Conservation (phyloP, 192 early-diverging fungal species). For the Backusella macrospora region DNA sequence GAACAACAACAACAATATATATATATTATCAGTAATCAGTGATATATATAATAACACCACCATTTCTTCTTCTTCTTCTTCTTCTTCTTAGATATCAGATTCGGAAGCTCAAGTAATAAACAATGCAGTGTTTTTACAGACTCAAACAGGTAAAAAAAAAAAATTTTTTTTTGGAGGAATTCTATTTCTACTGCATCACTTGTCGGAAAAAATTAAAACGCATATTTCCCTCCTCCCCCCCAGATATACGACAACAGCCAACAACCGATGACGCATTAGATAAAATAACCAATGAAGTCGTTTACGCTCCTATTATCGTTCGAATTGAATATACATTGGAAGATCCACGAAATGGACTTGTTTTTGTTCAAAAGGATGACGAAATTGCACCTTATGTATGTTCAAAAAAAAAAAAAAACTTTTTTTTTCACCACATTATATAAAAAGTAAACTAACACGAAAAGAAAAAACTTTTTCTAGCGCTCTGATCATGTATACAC, state of each 20-base stretch:
- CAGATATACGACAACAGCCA: not conserved
- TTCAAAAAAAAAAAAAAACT: too few relatives aligned
- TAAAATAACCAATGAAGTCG: constrained; percentile 34
- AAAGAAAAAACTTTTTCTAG: constrained; percentile 36
- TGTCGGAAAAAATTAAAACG: not conserved
- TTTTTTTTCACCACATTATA: not conserved
- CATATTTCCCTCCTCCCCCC: not conserved
- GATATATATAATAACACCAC: not conserved
- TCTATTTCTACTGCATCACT: not conserved
- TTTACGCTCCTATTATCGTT: constrained; percentile 48
- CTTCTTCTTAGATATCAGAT: constrained; percentile 16
- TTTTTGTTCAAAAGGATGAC: constrained; percentile 60
- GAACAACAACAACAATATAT: too few relatives aligned
- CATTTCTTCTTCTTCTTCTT: not conserved
- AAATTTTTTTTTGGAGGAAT: too few relatives aligned
- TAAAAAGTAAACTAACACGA: not conserved
- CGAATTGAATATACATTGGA: constrained; percentile 56
- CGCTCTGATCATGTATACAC: constrained; percentile 63
- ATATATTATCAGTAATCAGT: too few relatives aligned
- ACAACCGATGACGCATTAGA: constrained; percentile 1
- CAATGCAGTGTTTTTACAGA: constrained; percentile 1
- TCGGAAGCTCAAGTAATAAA: constrained; percentile 18
- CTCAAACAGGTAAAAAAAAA: constrained; percentile 33
- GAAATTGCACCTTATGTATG: constrained; percentile 56
- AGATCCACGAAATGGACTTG: constrained; percentile 52